phyloP scores from a whole-genome alignment of 192 early-diverging fungal genomes.

The Backusella tuberculispora region DNA sequence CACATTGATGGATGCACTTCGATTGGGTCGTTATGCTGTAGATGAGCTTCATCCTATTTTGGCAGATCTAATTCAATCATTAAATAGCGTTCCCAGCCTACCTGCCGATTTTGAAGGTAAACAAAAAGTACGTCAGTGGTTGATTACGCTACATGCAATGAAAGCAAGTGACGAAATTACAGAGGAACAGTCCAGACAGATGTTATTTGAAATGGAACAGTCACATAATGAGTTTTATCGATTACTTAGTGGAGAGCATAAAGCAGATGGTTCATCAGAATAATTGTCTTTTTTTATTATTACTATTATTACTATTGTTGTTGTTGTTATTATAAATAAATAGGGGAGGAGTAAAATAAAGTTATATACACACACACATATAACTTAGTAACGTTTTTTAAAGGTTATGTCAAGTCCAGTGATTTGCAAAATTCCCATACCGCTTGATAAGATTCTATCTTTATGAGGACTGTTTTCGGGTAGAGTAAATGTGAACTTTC shows the following conservation, averaged over 20 bases:
- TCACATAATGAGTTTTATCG: conserved; percentile 70
- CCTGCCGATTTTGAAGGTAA: conserved; percentile 84
- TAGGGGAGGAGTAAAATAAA: background rate
- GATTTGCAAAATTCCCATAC: background rate
- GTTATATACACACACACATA: background rate
- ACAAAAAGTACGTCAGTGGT: conserved; percentile 83
- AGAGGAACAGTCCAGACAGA: conserved; percentile 86
- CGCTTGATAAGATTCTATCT: background rate
- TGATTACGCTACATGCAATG: conserved; percentile 90
- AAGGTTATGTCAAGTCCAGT: background rate
- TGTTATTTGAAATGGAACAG: conserved; percentile 90
- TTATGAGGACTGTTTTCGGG: background rate
- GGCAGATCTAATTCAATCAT: conserved; percentile 81
- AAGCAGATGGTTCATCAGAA: conserved; percentile 7
- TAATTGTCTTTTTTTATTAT: background rate
- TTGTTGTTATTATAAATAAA: background rate
- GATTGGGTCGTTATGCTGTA: conserved; percentile 80
- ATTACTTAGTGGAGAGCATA: conserved; percentile 40
- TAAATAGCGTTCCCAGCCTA: conserved; percentile 81
- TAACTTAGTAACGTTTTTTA: background rate
- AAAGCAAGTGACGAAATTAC: conserved; percentile 89
- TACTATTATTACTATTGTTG: background rate
- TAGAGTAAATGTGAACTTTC: background rate
- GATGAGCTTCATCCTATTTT: conserved; percentile 92
- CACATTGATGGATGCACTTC: conserved; percentile 89